Percentiles rank a stretch among this genome's conserved stretches.
Evolutionary conservation across 1,284 basidiomycete genomes (phyloP).

Genomic region (Tilletia horrida): DNA sequence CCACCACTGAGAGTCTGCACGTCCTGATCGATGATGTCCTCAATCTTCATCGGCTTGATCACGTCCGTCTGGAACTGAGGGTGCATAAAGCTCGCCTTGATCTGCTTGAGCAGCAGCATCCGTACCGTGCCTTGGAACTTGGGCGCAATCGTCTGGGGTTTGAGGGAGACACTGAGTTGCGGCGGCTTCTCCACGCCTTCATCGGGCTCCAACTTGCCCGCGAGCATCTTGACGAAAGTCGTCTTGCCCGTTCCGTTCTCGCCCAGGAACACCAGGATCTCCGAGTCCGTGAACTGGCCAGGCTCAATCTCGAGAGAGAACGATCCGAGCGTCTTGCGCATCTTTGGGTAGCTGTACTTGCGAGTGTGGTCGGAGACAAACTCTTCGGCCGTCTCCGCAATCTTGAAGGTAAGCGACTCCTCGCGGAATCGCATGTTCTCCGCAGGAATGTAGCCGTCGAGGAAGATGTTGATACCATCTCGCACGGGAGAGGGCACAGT

Average conservation of each 20-base stretch:
- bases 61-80: constrained; percentile 56
- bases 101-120: constrained; percentile 54
- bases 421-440: constrained; percentile 56
- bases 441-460: constrained; percentile 54
- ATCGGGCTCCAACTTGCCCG: constrained; percentile 53
- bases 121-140: constrained; percentile 55
- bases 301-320: constrained; percentile 51
- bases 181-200: constrained; percentile 46
- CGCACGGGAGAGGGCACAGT: constrained; percentile 52
- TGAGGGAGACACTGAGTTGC: constrained; percentile 52
- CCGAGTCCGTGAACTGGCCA: constrained; percentile 51
- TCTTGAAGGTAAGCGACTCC: constrained; percentile 53
- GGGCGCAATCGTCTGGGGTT: constrained; percentile 55
- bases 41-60: constrained; percentile 54
- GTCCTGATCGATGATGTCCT: constrained; percentile 54
- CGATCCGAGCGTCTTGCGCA: constrained; percentile 52
- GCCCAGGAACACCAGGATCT: constrained; percentile 54
- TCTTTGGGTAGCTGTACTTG: constrained; percentile 48
- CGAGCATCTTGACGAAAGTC: constrained; percentile 55
- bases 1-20: constrained; percentile 54
- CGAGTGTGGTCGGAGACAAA: constrained; percentile 43
- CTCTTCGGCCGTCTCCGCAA: constrained; percentile 54
- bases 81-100: constrained; percentile 54
- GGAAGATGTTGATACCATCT: constrained; percentile 55
- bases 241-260: constrained; percentile 55